A percentile compares a stretch with the other conserved stretches of the same genome.
Conservation (phyloP, 345 rosid species). For the Populus alba region DNA sequence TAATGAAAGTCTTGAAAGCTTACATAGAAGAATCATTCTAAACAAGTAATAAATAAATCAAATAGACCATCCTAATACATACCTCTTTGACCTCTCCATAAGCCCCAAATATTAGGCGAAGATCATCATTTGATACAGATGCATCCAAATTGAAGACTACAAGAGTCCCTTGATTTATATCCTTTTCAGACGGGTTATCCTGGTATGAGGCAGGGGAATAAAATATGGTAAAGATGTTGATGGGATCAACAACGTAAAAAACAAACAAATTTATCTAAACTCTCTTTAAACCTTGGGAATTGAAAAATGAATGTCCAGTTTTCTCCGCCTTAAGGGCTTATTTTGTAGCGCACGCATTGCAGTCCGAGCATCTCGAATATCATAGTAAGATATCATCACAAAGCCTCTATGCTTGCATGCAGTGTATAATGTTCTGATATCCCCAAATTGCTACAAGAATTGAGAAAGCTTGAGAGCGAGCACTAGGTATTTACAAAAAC, state of each 20-base stretch:
- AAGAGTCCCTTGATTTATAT: constrained; percentile 90
- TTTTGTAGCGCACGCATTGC: constrained; percentile 93
- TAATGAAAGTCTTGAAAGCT: background rate
- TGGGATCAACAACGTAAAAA: background rate
- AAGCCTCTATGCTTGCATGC: constrained; percentile 97
- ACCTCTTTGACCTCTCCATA: constrained; percentile 98
- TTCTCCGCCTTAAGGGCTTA: constrained; percentile 84
- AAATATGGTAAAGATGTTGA: constrained; percentile 11
- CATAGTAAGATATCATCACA: constrained; percentile 94
- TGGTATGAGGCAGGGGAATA: constrained; percentile 23
- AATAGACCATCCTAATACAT: constrained; percentile 2
- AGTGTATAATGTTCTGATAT: constrained; percentile 83
- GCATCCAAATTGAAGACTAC: constrained; percentile 90
- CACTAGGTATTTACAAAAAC: background rate
- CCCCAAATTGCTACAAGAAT: constrained; percentile 77
- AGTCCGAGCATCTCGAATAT: constrained; percentile 83
- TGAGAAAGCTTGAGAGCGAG: constrained; percentile 17
- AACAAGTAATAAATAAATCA: background rate
- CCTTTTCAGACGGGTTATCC: constrained; percentile 97
- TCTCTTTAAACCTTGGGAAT: constrained; percentile 79
- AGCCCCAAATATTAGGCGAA: constrained; percentile 69
- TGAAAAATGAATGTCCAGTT: constrained; percentile 90
- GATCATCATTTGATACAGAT: constrained; percentile 82
- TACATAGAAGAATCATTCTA: background rate
- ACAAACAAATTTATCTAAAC: background rate